Percentiles rank a stretch among this genome's conserved stretches.
Conservation (phyloP, 441 rosid genomes). For the Euphorbia corollata region DNA sequence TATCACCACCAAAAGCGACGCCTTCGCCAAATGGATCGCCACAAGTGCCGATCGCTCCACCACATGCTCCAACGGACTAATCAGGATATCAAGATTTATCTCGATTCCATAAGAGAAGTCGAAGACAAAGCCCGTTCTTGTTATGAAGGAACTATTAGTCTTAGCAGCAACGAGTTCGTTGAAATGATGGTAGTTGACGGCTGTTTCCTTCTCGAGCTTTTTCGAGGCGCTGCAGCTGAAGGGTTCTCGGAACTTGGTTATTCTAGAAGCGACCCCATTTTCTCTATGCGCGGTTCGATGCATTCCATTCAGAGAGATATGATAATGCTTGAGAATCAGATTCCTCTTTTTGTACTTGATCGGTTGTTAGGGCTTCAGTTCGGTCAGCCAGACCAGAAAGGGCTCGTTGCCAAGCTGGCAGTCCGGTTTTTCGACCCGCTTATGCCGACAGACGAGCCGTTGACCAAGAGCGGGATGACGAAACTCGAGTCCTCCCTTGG, state of each 20-base stretch:
- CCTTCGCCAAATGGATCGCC: constrained; percentile 62
- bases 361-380: constrained; percentile 56
- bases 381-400: constrained; percentile 45
- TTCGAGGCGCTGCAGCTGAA: constrained; percentile 57
- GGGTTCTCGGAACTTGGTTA: constrained; percentile 67
- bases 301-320: constrained; percentile 82
- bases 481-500: constrained; percentile 44
- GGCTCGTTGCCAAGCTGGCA: constrained; percentile 54
- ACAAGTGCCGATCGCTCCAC: constrained; percentile 73
- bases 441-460: constrained; percentile 75
- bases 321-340: constrained; percentile 86
- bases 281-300: constrained; percentile 77
- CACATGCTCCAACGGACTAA: constrained; percentile 49
- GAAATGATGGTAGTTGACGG: constrained; percentile 91
- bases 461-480: constrained; percentile 45
- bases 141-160: constrained; percentile 47
- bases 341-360: constrained; percentile 66
- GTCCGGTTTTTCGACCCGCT: constrained; percentile 68
- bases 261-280: constrained; percentile 66
- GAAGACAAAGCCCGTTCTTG: constrained; percentile 67
- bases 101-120: constrained; percentile 53
- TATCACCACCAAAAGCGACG: constrained; percentile 68
- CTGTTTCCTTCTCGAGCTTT: constrained; percentile 68
- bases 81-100: constrained; percentile 44
- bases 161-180: constrained; percentile 59